Conservation (phyloP, 108 stramenopile genomes). For the Aurantiochytrium sp. region DNA sequence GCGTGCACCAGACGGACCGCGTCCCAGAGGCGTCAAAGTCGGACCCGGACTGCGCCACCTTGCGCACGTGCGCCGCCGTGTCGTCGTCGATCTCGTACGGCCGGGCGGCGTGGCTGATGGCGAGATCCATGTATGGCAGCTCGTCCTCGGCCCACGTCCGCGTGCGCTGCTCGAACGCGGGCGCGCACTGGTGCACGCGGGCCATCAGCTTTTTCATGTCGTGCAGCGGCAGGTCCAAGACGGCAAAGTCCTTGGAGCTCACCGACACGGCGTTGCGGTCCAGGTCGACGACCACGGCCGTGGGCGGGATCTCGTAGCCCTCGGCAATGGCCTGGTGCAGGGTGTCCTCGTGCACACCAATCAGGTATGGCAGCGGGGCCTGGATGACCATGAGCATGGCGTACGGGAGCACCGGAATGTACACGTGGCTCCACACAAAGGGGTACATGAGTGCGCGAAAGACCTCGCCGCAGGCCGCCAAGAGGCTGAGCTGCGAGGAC, state of each 20-base stretch:
- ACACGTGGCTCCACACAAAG: slow-evolving; percentile 77
- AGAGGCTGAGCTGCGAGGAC: slow-evolving; percentile 60
- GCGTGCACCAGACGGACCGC: slow-evolving; percentile 68
- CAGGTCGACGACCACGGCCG: slow-evolving; percentile 78
- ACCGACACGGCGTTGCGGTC: slow-evolving; percentile 69
- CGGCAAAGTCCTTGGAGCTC: slow-evolving; percentile 57
- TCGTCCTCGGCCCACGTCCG: slow-evolving; percentile 47
- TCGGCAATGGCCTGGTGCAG: slow-evolving; percentile 54
- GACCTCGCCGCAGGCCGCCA: slow-evolving; percentile 73
- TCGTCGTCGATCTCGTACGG: slow-evolving; percentile 53
- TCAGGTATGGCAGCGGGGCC: slow-evolving; percentile 76
- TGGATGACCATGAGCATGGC: slow-evolving; percentile 77
- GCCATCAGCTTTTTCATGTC: slow-evolving; percentile 48
- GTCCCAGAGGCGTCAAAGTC: slow-evolving; percentile 68
- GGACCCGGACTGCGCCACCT: slow-evolving; percentile 62
- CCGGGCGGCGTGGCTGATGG: slow-evolving; percentile 37
- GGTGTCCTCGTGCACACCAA: slow-evolving; percentile 74
- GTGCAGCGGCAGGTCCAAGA: slow-evolving; percentile 58
- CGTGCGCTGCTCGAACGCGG: slow-evolving; percentile 32
- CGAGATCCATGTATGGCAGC: slow-evolving; percentile 48
- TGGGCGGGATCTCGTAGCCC: slow-evolving; percentile 59
- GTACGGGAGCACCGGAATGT: slow-evolving; percentile 75
- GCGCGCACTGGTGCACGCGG: slow-evolving; percentile 40
- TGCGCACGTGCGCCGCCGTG: slow-evolving; percentile 67
- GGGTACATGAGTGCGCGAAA: slow-evolving; percentile 76